phyloP scores from a whole-genome alignment of 192 early-diverging fungal species.

The Rhizoclosmatium globosum region DNA sequence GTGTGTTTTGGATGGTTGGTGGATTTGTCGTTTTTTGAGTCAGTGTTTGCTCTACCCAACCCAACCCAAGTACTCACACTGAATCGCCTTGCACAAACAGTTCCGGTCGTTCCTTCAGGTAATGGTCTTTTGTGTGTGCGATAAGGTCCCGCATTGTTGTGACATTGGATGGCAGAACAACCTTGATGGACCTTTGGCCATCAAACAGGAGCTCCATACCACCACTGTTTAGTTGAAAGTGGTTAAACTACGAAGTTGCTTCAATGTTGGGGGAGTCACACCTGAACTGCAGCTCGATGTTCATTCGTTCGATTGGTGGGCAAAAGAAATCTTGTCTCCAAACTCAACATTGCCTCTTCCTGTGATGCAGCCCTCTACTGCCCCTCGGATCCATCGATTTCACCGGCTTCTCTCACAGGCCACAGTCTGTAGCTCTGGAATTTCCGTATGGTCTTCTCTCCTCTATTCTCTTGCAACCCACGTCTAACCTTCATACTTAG shows the following conservation, averaged over 20 bases:
- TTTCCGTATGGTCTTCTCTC: no score
- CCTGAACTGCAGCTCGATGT: conserved; percentile 37
- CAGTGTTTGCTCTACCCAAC: not conserved
- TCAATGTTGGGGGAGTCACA: not conserved
- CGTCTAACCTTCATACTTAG: no score
- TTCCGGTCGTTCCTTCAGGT: conserved; percentile 81
- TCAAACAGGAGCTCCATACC: conserved; percentile 94
- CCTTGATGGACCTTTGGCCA: conserved; percentile 67
- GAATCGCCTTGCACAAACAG: conserved; percentile 84
- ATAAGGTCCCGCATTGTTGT: conserved; percentile 75
- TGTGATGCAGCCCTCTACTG: not conserved
- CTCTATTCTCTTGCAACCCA: no score
- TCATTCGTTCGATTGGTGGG: conserved; percentile 7
- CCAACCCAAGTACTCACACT: conserved; percentile 59
- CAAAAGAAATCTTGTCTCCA: not conserved
- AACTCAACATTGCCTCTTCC: not conserved
- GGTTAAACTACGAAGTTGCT: no score
- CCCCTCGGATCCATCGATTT: not conserved
- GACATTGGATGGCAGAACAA: conserved; percentile 26
- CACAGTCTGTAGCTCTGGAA: no score
- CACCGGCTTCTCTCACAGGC: not conserved
- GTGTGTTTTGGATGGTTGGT: not conserved
- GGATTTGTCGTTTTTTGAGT: not conserved
- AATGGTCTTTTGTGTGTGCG: conserved; percentile 69
- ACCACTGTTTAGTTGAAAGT: conserved; percentile 54